Conservation (phyloP, 2,329 filamentous ascomycete genomes). For the Cladorrhinum sp. region DNA sequence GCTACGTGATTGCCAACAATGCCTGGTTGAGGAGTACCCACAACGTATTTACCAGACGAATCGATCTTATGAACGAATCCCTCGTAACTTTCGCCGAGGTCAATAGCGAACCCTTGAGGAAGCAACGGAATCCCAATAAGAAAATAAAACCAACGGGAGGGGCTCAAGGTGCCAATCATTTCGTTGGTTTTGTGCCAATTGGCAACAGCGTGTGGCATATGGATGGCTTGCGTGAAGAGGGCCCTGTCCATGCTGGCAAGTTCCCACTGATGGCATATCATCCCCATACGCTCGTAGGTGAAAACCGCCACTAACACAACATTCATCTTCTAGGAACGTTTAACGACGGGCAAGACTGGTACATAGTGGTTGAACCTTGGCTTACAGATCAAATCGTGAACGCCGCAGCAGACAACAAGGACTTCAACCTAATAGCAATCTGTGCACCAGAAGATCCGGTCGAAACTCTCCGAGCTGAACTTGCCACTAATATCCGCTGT, state of each 20-base stretch:
- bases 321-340: too few species aligned
- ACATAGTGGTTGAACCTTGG: conserved; percentile 58
- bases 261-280: too few species aligned
- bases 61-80: conserved; percentile 73
- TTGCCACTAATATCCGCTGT: conserved; percentile 43
- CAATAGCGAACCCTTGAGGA: conserved; percentile 37
- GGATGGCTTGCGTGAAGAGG: conserved; percentile 71
- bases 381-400: conserved; percentile 61
- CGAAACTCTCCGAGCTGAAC: conserved; percentile 43
- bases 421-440: conserved; percentile 71
- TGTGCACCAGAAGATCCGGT: conserved; percentile 57
- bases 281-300: too few species aligned
- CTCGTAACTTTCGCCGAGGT: conserved; percentile 62
- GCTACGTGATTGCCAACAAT: conserved; percentile 71
- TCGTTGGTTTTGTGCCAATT: conserved; percentile 81
- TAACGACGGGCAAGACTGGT: conserved; percentile 57
- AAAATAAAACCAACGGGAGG: conserved; percentile 19
- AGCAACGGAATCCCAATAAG: conserved; percentile 10
- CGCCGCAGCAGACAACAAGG: conserved; percentile 61
- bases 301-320: too few species aligned
- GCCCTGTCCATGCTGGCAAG: conserved; percentile 64
- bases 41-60: conserved; percentile 81
- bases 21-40: conserved; percentile 76
- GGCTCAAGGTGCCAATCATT: conserved; percentile 70
- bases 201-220: conserved; percentile 79